Evolutionary conservation across 768 basidiomycete genomes (phyloP).

Genomic region (Rossbeevera mucosa): DNA sequence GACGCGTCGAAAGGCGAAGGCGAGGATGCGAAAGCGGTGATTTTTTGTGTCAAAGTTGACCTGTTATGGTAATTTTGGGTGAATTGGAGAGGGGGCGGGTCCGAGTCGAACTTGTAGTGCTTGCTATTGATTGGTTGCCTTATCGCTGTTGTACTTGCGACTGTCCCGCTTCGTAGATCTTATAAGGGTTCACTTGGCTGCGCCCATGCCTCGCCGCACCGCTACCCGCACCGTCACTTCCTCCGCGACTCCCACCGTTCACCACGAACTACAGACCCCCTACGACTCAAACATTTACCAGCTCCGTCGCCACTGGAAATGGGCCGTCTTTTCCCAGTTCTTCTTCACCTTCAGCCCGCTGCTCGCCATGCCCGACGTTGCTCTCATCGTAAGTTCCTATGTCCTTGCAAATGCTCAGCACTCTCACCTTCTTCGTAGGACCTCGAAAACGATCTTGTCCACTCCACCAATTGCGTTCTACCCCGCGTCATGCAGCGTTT

Average conservation of each 20-base stretch:
- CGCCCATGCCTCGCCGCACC: slow-evolving; percentile 56
- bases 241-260: slow-evolving; percentile 28
- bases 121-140: slow-evolving; percentile 17
- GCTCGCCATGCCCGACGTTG: slow-evolving; percentile 66
- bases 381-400: slow-evolving; percentile 49
- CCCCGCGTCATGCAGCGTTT: slow-evolving; percentile 73
- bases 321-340: slow-evolving; percentile 91
- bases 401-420: not conserved
- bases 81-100: slow-evolving; percentile 2
- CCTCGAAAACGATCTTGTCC: slow-evolving; percentile 70
- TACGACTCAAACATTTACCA: slow-evolving; percentile 39
- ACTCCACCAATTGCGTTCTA: slow-evolving; percentile 54
- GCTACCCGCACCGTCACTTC: slow-evolving; percentile 36
- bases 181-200: slow-evolving; percentile 35
- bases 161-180: slow-evolving; percentile 26
- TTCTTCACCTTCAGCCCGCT: slow-evolving; percentile 78
- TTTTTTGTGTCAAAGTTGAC: slow-evolving; percentile 17
- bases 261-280: slow-evolving; percentile 24
- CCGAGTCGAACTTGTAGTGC: slow-evolving; percentile 4
- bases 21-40: slow-evolving; percentile 46
- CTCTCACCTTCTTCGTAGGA: slow-evolving; percentile 43
- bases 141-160: slow-evolving; percentile 17
- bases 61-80: slow-evolving; percentile 11
- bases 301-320: slow-evolving; percentile 83
- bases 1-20: slow-evolving; percentile 51